phyloP scores from a whole-genome alignment of 1,139 yeast genomes.

The Pichia sp. region DNA sequence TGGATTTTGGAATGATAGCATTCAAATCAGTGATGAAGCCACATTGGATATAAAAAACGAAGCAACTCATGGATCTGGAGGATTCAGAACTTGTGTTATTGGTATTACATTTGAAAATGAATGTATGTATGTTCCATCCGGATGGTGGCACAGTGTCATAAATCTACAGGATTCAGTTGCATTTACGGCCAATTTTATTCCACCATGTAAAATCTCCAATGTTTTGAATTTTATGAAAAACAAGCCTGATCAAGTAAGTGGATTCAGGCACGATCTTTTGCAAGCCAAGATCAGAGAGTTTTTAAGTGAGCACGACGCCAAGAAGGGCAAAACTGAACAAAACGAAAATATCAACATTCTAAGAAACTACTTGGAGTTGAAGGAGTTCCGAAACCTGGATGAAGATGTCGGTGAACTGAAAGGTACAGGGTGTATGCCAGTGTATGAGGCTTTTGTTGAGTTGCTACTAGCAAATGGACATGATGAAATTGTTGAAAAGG shows the following conservation, averaged over 20 bases:
- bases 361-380: conserved; percentile 16
- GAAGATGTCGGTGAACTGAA: conserved; percentile 36
- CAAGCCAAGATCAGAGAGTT: conserved; percentile 20
- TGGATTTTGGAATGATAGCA: conserved; percentile 65
- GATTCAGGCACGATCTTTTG: conserved; percentile 56
- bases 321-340: conserved; percentile 4
- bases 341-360: conserved; percentile 26
- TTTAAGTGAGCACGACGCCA: conserved; percentile 1
- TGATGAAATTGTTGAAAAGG: conserved; percentile 27
- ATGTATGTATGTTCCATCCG: conserved; percentile 81
- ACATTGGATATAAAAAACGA: conserved; percentile 5
- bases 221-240: conserved; percentile 62
- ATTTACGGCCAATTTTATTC: conserved; percentile 82
- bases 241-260: conserved; percentile 66
- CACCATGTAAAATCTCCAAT: conserved; percentile 45
- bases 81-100: conserved; percentile 37
- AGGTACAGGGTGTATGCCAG: conserved; percentile 35
- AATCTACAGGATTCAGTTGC: conserved; percentile 76
- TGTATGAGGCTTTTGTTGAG: conserved; percentile 48
- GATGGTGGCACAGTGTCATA: conserved; percentile 95
- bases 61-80: conserved; percentile 13
- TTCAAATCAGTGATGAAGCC: conserved; percentile 32
- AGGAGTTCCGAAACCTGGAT: conserved; percentile 18
- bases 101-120: conserved; percentile 79
- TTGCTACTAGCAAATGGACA: conserved; percentile 33